Evolutionary conservation across 352 stramenopile genomes (phyloP), one percentile per base, ranked within the genome.

Genomic region (Pythium folliculosum): DNA sequence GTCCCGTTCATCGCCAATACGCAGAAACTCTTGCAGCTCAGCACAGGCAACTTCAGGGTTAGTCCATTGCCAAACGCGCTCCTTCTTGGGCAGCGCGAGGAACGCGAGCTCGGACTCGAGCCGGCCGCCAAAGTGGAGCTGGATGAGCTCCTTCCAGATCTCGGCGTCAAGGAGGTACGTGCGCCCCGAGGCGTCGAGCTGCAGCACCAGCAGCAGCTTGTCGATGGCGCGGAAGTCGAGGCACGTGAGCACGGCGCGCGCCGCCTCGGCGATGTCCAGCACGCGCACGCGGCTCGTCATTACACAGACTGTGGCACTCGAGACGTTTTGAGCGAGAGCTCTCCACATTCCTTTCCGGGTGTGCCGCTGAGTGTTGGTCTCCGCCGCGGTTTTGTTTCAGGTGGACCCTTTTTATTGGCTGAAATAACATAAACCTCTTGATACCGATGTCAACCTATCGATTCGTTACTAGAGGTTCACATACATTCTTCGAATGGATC

Each of bases 41-140:
- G 32, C 16, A 51, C 68, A 71, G 16, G 57, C 37, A 19, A 61
- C 3, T 12, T 60, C 21, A 25, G 4, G n/a, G 25, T 67, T 44
- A 0, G 40, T 67, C 68, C 68, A 75, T 19, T 52, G 32, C 68
- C 68, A 75, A 7, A 61, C 44, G 27, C 68, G 68, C 9, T 59
- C 30, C 16, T 57, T 57, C 47, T 60, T 58, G 1, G 62, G 68
- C 45, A 75, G 21, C 37, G 62, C 30, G 1, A 67, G 59, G 21
- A 63, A 68, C 47, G 32, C 44, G 16, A 74, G 57, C 8, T 70
- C 67, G 23, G 55, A 21, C 2, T 37, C 23, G 10, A 74, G 30
- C 2, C 47, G 55, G 7, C 57, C 67, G 32, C 32, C 35, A 30
- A 74, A 74, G 43, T 70, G 62, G n/a, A 60, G 56, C 16, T 56